Percentiles rank a stretch among this genome's conserved stretches.
phyloP scores from a whole-genome alignment of 176 grass and related monocot genomes.

The Coix lacrymajobi region DNA sequence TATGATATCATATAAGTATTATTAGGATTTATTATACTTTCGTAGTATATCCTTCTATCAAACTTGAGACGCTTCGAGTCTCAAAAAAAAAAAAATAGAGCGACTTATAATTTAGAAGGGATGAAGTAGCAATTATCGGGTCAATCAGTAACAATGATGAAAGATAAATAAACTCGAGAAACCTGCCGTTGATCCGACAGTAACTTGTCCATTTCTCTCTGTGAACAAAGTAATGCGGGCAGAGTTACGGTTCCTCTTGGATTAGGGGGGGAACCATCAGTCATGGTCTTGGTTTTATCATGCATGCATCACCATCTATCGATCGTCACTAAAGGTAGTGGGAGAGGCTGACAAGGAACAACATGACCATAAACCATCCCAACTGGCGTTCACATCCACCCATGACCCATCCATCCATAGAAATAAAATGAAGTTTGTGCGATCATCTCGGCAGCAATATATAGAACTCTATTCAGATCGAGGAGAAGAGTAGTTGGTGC shows the following conservation, averaged over 20 bases:
- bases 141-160: too few species aligned
- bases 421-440: neutral
- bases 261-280: neutral
- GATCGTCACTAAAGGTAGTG: neutral
- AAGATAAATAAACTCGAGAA: too few species aligned
- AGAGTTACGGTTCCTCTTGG: neutral
- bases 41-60: too few species aligned
- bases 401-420: neutral
- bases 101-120: too few species aligned
- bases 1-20: too few species aligned
- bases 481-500: neutral
- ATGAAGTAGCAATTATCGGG: too few species aligned
- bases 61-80: too few species aligned
- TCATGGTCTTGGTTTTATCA: neutral
- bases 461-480: neutral
- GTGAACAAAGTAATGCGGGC: neutral
- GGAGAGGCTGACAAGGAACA: neutral
- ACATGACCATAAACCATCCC: neutral
- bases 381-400: neutral
- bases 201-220: neutral
- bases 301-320: neutral
- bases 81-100: too few species aligned
- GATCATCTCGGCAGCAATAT: neutral
- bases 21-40: too few species aligned
- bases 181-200: neutral